Evolutionary conservation across 2,329 filamentous ascomycete species (phyloP), one percentile per base, ranked within the genome.

Genomic region (Stachybotrys chartarum): DNA sequence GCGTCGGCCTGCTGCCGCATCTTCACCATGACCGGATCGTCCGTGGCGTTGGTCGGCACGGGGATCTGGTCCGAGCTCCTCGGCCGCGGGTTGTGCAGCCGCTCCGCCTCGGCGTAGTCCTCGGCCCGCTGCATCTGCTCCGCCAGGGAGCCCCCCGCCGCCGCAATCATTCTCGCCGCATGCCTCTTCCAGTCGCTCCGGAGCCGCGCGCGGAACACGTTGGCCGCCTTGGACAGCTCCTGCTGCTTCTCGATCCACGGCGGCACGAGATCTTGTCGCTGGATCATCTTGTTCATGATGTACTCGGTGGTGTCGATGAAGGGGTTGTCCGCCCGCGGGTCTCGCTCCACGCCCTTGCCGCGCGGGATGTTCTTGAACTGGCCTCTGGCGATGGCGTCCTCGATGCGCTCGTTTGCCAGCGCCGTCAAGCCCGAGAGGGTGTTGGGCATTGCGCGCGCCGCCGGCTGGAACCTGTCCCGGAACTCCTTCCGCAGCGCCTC

Each of bases 201-300:
- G 58, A 97, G 67, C n/a, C 90, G 77, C 3, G 77, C 73, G 2
- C 94, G 82, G 66, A 99, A 97, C 1, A 79, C 78, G 12, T 78
- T 80, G 1, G 86, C 81, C 0, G 88, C 81, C 57, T 83, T 84
- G 11, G 85, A 80, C 6, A 97, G 75, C 64, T 97, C 91, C 68
- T 97, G 93, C 70, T 99, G 94, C 73, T 97, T 97, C 72, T 99
- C 94, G 57, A 99, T 97, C 94, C 94, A 99, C 0, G 93, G 93
- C 1, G 94, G 94, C 1, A 96, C 90, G 57, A 97, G 90, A 18
- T 96, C 92, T 71, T 99, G 94, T 56, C 88, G 87, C 73, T 97
- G 90, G 59, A 99, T 97, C 76, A 97, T 97, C 73, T 95, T 94
- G 73, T 99, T 97, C 87, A 97, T 88, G 64, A 97, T 90, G 69